Percentiles rank a stretch among this genome's conserved stretches.
These are phyloP conservation scores for Gymnopilus junonius DNA, from an alignment of 768 basidiomycete genomes.

Conservation along the genomic window DNA sequence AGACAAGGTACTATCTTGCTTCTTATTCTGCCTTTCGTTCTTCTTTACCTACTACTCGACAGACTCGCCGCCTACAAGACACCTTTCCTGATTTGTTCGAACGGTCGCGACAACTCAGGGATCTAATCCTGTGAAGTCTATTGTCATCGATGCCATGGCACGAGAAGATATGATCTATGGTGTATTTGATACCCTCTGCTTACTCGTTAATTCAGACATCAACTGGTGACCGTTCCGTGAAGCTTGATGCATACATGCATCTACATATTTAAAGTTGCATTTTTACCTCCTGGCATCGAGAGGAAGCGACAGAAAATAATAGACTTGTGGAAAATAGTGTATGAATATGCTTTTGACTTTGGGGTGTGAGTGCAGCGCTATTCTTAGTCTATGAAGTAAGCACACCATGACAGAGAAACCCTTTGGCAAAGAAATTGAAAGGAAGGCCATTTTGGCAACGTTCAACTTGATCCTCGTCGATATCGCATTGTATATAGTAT, in stretches of 20 bases:
- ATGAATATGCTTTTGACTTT: no score
- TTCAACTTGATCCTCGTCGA: no score
- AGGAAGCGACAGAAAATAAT: background rate
- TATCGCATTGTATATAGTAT: no score
- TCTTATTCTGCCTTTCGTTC: background rate
- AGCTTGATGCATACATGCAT: background rate
- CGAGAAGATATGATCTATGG: background rate
- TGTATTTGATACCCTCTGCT: background rate
- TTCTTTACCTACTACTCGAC: background rate
- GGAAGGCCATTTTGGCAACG: no score
- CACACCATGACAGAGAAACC: no score
- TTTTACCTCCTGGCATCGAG: background rate
- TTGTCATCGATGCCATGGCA: background rate
- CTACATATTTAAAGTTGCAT: background rate
- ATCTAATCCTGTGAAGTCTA: background rate
- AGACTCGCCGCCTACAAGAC: background rate
- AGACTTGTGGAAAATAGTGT: no score
- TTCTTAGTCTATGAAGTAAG: no score
- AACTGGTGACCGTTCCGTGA: background rate
- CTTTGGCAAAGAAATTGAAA: no score
- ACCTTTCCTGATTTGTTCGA: slow-evolving; percentile 1
- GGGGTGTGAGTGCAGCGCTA: no score
- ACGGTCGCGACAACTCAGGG: background rate
- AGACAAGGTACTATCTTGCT: background rate
- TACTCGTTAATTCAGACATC: no score